A percentile compares a stretch with the other conserved stretches of the same genome.
Conservation (phyloP, 345 rosid genomes). For the Schrenkiella parvula region DNA sequence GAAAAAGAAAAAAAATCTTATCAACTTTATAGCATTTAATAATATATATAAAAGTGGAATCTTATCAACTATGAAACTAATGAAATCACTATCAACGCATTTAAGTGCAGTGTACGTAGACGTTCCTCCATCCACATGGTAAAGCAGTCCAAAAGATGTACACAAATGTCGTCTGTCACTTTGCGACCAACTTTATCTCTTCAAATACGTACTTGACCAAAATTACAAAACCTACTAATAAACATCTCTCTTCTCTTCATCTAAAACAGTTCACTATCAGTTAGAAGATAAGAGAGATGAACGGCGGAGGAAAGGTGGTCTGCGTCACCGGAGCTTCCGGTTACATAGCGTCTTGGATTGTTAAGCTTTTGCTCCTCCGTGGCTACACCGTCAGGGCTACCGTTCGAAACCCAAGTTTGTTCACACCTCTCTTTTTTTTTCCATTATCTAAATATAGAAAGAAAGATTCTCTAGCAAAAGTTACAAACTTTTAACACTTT, state of each 20-base stretch:
- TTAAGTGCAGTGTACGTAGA: too few relatives aligned
- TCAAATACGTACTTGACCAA: neutral
- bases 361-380: constrained; percentile 44
- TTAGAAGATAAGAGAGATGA: neutral
- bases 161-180: neutral
- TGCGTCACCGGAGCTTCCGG: constrained; percentile 57
- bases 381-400: constrained; percentile 50
- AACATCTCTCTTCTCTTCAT: neutral
- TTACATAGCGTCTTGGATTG: constrained; percentile 49
- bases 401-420: constrained; percentile 45
- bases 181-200: neutral
- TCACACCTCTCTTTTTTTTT: neutral
- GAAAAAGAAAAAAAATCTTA: too few relatives aligned
- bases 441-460: neutral
- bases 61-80: too few relatives aligned
- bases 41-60: too few relatives aligned
- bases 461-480: neutral
- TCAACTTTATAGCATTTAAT: neutral
- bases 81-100: too few relatives aligned
- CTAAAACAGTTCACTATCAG: neutral
- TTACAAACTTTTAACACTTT: neutral
- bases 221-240: neutral
- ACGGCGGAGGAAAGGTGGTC: constrained; percentile 34
- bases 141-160: neutral
- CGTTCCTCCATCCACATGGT: neutral